Conservation (phyloP, 139 green algal species). For the Chlorella sorokiniana region DNA sequence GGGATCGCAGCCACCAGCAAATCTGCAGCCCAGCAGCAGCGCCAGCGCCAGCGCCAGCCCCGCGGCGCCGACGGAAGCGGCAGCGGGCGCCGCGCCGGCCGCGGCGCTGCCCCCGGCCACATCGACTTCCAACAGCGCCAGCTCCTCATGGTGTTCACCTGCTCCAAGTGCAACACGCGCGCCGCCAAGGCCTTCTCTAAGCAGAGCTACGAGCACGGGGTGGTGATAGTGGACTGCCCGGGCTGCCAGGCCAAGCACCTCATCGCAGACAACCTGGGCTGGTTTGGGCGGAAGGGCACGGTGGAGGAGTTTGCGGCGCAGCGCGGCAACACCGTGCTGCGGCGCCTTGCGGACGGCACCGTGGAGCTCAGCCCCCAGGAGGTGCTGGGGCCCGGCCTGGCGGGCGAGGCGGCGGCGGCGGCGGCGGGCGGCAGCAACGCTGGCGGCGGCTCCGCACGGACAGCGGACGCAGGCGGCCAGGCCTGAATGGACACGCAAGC, state of each 20-base stretch:
- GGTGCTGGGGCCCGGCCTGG: conserved; percentile 25
- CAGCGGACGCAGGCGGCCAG: conserved; percentile 4
- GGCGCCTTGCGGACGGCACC: conserved; percentile 32
- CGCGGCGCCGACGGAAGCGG: neutral
- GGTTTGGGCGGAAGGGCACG: conserved; percentile 38
- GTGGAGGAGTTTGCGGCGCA: conserved; percentile 41
- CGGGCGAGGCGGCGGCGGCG: conserved; percentile 4
- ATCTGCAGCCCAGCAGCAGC: neutral
- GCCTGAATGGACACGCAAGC: too few species aligned
- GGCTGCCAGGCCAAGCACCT: conserved; percentile 65
- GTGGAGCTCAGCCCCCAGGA: conserved; percentile 51
- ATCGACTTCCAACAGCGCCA: conserved; percentile 27
- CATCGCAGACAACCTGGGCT: conserved; percentile 67
- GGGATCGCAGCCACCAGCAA: neutral
- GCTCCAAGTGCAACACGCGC: conserved; percentile 51
- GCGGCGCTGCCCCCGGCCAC: neutral
- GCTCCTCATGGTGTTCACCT: conserved; percentile 50
- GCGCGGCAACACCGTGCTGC: neutral
- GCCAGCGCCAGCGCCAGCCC: neutral
- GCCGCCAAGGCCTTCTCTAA: conserved; percentile 63
- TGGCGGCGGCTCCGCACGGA: too few species aligned
- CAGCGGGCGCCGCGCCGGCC: neutral
- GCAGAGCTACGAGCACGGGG: conserved; percentile 57
- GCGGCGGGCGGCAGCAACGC: neutral
- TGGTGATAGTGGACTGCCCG: conserved; percentile 70